These are phyloP conservation scores for Cetradonia linearis DNA, from an alignment of 495 filamentous ascomycete genomes.

Conservation along the genomic window DNA sequence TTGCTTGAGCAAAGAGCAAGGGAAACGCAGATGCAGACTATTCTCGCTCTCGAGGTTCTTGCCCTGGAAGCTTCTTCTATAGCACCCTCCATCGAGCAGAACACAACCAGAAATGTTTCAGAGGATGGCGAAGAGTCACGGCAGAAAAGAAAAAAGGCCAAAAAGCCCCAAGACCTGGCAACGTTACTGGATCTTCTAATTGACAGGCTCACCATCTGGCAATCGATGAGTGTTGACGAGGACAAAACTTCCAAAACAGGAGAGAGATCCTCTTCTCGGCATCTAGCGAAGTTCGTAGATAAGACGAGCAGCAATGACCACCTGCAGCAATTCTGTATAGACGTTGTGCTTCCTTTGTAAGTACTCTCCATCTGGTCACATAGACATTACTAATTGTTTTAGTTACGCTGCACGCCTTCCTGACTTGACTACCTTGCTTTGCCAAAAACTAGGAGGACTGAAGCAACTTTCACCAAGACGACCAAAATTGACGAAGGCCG, in stretches of 20 bases:
- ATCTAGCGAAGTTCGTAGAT: conserved; percentile 29
- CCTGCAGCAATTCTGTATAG: conserved; percentile 72
- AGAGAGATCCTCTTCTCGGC: conserved; percentile 22
- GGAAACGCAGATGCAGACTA: conserved; percentile 83
- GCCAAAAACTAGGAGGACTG: conserved; percentile 77
- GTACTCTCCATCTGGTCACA: conserved; percentile 20
- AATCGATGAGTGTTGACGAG: conserved; percentile 58
- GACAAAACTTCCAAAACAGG: conserved; percentile 42
- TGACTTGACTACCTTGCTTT: conserved; percentile 66
- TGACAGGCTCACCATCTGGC: conserved; percentile 93
- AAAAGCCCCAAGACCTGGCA: conserved; percentile 47
- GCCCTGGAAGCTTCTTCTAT: conserved; percentile 50
- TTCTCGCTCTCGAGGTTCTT: conserved; percentile 79
- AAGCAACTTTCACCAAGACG: conserved; percentile 52
- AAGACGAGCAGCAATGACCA: conserved; percentile 45
- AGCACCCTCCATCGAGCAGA: conserved; percentile 22
- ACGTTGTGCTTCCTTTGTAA: conserved; percentile 89
- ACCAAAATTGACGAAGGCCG: conserved; percentile 36
- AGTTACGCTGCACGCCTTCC: conserved; percentile 77
- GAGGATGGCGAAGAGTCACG: conserved; percentile 23
- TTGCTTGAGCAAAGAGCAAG: conserved; percentile 57
- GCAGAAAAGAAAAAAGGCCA: conserved; percentile 30
- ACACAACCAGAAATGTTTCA: conserved; percentile 30
- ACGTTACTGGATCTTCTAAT: conserved; percentile 72
- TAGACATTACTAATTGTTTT: conserved; percentile 7